Conservation (phyloP, 371 early-diverging fungal species). For the Phascolomyces articulosus region DNA sequence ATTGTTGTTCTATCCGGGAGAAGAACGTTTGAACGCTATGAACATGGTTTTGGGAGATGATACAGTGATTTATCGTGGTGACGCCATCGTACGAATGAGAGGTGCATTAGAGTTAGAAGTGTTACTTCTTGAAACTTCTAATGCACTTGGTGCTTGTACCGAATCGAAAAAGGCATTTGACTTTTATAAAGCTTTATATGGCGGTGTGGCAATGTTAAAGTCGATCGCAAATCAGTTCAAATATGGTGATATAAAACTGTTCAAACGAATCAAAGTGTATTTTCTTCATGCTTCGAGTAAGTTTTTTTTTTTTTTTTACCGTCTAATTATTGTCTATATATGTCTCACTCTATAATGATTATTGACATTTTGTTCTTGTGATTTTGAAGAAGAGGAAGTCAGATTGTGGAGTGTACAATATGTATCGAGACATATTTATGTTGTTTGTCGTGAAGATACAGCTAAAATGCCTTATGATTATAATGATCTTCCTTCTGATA, state of each 20-base stretch:
- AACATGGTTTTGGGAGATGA: no score
- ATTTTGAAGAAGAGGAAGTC: not conserved
- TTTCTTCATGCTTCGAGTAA: conserved; percentile 7
- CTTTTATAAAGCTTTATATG: conserved; percentile 12
- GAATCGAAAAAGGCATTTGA: conserved; percentile 5
- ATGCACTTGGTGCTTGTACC: not conserved
- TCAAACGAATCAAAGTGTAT: conserved; percentile 1
- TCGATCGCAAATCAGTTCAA: not conserved
- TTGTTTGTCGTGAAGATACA: conserved; percentile 3
- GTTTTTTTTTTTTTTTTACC: conserved; percentile 4
- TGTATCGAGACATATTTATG: not conserved
- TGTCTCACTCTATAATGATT: no score
- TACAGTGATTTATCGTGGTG: no score
- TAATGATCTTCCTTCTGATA: not conserved
- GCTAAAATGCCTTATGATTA: not conserved
- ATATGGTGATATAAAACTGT: not conserved
- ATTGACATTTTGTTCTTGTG: no score
- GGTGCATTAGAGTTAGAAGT: conserved; percentile 4
- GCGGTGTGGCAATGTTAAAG: conserved; percentile 9
- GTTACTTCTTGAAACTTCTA: conserved; percentile 5
- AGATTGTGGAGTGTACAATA: conserved; percentile 3
- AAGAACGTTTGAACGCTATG: not conserved
- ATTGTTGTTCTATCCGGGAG: not conserved
- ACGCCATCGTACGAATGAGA: no score
- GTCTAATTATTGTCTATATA: no score